Conservation (phyloP, 352 stramenopile genomes). For the Globisporangium barbulae region DNA sequence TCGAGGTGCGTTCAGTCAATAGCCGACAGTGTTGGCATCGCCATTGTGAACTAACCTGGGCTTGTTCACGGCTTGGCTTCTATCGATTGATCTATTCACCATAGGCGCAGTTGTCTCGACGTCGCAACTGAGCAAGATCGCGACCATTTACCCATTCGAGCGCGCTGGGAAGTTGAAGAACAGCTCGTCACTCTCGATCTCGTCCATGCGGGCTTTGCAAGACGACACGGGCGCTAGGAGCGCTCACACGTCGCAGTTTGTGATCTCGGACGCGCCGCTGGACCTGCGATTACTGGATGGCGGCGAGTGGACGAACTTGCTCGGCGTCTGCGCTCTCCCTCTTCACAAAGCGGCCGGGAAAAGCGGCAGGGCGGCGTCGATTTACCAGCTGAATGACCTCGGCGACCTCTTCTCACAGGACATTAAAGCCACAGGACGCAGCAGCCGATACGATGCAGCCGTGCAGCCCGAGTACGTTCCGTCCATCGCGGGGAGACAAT, state of each 20-base stretch:
- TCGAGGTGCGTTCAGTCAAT: conserved; percentile 21
- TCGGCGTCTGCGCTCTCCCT: conserved; percentile 43
- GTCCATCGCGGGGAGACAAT: too few relatives aligned
- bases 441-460: conserved; percentile 33
- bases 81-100: not conserved
- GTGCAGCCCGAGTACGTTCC: conserved; percentile 57
- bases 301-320: conserved; percentile 52
- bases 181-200: conserved; percentile 30
- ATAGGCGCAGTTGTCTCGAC: conserved; percentile 46
- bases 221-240: conserved; percentile 25
- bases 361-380: conserved; percentile 17
- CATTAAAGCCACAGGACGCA: conserved; percentile 30
- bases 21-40: too few relatives aligned
- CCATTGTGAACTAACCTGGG: not conserved
- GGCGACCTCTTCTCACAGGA: conserved; percentile 64
- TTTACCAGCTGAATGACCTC: conserved; percentile 69
- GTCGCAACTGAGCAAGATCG: conserved; percentile 29
- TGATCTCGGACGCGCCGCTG: conserved; percentile 53
- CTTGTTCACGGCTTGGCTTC: not conserved
- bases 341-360: not conserved
- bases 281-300: conserved; percentile 59
- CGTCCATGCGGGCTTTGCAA: conserved; percentile 36
- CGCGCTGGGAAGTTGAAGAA: conserved; percentile 23
- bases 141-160: conserved; percentile 50
- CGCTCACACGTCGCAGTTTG: conserved; percentile 37